Evolutionary conservation across 345 rosid genomes (phyloP), one percentile per base, ranked within the genome.

Genomic region (Hibiscus trionum): DNA sequence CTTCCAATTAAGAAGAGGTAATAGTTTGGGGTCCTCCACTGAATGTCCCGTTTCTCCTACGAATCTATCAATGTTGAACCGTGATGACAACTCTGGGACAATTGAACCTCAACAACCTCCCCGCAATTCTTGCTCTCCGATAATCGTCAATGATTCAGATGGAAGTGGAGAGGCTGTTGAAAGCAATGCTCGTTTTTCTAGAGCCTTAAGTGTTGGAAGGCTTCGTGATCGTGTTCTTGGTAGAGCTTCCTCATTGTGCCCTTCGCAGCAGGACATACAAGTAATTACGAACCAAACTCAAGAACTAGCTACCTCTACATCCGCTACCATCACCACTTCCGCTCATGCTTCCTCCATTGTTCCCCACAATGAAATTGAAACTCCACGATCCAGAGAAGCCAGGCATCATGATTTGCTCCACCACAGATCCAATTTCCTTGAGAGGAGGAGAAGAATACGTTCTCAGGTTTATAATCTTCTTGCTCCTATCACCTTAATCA

Each of bases 201-300:
- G 99, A 78, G 88, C 99, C 17, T 82, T 95, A 52, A 95, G 99
- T 83, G 97, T 95, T 69, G 99, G 99, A 75, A 83, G 99, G 82
- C 97, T 95, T 62, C 97, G 97, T 59, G 97, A 95, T 29, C 86
- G 99, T 80, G 99, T 95, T 79, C 93, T 95, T 73, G 92, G 90
- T 16, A 78, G 94, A 27, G 86, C 97, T 59, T 82, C 97, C 29
- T 76, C 91, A 19, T 80, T 80, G 75, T 87, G 85, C 79, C 85
- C 89, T 69, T 33, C 79, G 52, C 87, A 80, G 65, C 87, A 82
- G 52, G 90, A 80, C 55, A 82, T 80, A 53, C 88, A 80, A 78
- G 80, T 71, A 50, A 56, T 56, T 56, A 77, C 71, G 65, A 76
- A 73, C 71, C 82, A 84, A 49, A 62, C 82, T 63, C 83, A 71